These are phyloP conservation scores for Fusarium lateritium DNA, from an alignment of 2,329 filamentous ascomycete species.

Conservation along the genomic window DNA sequence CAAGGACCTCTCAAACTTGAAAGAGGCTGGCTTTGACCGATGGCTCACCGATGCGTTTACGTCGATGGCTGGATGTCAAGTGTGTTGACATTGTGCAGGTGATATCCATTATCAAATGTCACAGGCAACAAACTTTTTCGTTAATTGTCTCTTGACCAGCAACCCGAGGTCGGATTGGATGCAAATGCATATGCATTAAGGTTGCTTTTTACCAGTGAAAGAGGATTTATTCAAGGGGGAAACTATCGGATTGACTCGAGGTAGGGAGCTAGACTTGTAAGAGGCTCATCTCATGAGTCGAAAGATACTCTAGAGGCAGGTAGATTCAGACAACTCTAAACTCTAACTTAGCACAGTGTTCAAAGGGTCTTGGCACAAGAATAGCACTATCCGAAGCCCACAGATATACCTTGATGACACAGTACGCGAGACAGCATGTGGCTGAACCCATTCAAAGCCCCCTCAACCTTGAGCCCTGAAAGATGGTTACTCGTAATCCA, in stretches of 20 bases:
- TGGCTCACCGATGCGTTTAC: constrained; percentile 31
- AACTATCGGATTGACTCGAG: constrained; percentile 26
- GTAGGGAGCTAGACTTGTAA: constrained; percentile 12
- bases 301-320: constrained; percentile 16
- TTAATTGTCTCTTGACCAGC: constrained; percentile 17
- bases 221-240: neutral
- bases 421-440: constrained; percentile 12
- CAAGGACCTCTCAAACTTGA: constrained; percentile 1
- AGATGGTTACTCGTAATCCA: constrained; percentile 14
- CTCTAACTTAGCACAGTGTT: constrained; percentile 19
- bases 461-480: constrained; percentile 27
- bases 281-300: constrained; percentile 1
- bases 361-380: neutral
- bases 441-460: neutral
- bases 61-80: constrained; percentile 32
- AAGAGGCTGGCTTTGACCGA: constrained; percentile 2
- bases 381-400: neutral
- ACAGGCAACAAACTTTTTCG: constrained; percentile 28
- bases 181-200: constrained; percentile 5
- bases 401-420: neutral
- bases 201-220: constrained; percentile 21
- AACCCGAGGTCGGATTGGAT: constrained; percentile 18
- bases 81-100: constrained; percentile 27
- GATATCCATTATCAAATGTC: constrained; percentile 12
- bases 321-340: constrained; percentile 10